These are phyloP conservation scores for Powellomyces hirtus DNA, from an alignment of 192 early-diverging fungal species.

Conservation along the genomic window DNA sequence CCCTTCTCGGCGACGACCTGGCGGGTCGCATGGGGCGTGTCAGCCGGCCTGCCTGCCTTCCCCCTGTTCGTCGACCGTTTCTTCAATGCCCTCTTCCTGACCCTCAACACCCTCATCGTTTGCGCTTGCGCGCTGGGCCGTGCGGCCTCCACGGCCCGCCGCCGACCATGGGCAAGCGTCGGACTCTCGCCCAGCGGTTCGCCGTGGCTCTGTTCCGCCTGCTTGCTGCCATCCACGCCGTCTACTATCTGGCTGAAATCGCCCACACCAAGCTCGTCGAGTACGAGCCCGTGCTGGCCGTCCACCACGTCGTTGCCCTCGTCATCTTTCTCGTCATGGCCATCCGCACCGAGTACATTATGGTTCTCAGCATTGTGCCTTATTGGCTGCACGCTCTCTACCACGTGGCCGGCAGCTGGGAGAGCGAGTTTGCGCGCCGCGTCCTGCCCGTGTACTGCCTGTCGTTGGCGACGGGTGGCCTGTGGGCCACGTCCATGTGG, in stretches of 20 bases:
- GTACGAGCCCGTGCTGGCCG: background rate
- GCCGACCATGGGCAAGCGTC: background rate
- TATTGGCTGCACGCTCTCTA: background rate
- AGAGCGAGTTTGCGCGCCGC: background rate
- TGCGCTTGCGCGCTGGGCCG: background rate
- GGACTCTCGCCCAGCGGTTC: background rate
- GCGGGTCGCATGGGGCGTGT: background rate
- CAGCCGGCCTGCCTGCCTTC: background rate
- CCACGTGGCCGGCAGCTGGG: background rate
- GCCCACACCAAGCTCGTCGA: background rate
- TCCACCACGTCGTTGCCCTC: slow-evolving; percentile 4
- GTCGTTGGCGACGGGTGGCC: background rate
- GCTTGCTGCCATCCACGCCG: background rate
- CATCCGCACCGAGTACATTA: background rate
- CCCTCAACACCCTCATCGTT: background rate
- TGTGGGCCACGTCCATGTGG: background rate
- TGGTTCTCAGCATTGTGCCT: slow-evolving; percentile 2
- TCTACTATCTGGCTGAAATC: background rate
- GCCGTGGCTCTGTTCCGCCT: background rate
- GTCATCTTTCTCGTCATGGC: slow-evolving; percentile 3
- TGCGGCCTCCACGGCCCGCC: background rate
- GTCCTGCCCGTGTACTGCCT: background rate
- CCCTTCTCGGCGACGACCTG: background rate
- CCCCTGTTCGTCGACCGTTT: background rate
- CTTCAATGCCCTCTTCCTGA: background rate